Evolutionary conservation across 1,139 yeast species (phyloP), one percentile per base, ranked within the genome.

Genomic region (Kodamaea alishanica): DNA sequence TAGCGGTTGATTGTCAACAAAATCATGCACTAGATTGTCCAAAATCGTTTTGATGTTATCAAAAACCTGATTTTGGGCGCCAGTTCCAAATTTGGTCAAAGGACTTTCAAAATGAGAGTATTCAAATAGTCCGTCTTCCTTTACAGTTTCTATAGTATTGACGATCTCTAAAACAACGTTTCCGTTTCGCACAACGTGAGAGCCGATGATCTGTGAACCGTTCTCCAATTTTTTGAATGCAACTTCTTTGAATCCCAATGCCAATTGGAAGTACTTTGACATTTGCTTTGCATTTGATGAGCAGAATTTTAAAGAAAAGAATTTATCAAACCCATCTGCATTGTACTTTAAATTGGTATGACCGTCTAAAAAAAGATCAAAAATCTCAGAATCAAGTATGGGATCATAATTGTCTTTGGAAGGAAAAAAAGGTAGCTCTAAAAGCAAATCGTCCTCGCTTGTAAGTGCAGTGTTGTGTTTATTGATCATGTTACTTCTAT

Each of bases 181-280:
- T 1, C 84, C 84, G 52, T 81, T 81, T 28, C 57, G 58, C 8
- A 86, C 69, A 0, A 81, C 94, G 49, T 82, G 84, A 1, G 83
- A 67, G 5, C 79, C 72, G 8, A 78, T 56, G 8, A 68, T 60
- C 38, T 75, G 67, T 5, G 84, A 75, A 1, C 84, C 86, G 1
- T 82, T 83, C 52, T 84, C 92, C 34, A 86, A 67, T 1, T 87
- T 88, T 44, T 60, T 70, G 50, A 72, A 77, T 1, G 89, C 94
- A 34, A 81, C 56, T 33, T 73, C 77, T 24, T 64, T 50, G 55
- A 86, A 86, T 0, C 94, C 95, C 66, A 80, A 73, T 4, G 75
- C 60, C 10, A 70, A 51, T 36, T 76, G 70, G 42, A 81, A 75
- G 52, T 70, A 75, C 24, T 63, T 58, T 0, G 94, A 81, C 41